phyloP scores from a whole-genome alignment of 2,329 filamentous ascomycete genomes.

The Aspergillus ibericus region DNA sequence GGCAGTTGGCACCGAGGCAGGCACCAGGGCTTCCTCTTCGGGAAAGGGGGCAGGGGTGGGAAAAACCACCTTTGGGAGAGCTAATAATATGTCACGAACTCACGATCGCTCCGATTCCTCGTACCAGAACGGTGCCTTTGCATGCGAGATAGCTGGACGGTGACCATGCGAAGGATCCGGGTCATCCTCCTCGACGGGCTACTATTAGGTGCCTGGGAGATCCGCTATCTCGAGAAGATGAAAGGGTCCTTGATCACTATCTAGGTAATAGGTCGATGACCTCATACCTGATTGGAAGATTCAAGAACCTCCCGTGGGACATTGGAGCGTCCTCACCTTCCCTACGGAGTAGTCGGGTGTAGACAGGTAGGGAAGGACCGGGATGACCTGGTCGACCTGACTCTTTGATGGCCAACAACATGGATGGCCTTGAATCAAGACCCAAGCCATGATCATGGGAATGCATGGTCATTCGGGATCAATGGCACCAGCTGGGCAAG shows the following conservation, averaged over 20 bases:
- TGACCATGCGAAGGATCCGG: background rate
- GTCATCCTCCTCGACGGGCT: background rate
- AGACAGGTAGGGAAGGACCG: too few relatives aligned
- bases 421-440: too few relatives aligned
- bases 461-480: background rate
- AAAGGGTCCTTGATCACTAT: background rate
- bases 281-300: background rate
- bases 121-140: slow-evolving; percentile 7
- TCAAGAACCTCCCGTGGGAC: background rate
- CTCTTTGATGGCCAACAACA: background rate
- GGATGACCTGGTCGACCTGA: background rate
- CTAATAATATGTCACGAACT: slow-evolving; percentile 17
- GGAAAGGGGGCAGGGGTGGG: slow-evolving; percentile 11
- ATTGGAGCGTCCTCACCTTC: background rate
- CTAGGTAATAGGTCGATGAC: background rate
- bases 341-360: too few relatives aligned
- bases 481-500: background rate
- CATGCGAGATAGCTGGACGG: background rate
- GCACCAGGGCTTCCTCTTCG: slow-evolving; percentile 2
- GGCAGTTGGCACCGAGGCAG: slow-evolving; percentile 6
- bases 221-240: background rate
- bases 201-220: background rate
- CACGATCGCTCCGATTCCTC: slow-evolving; percentile 11
- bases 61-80: background rate
- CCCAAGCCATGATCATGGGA: background rate